Base-by-base conservation (phyloP, 2,329 filamentous ascomycete species). In the Sarocladiaceae sp. region DNA sequence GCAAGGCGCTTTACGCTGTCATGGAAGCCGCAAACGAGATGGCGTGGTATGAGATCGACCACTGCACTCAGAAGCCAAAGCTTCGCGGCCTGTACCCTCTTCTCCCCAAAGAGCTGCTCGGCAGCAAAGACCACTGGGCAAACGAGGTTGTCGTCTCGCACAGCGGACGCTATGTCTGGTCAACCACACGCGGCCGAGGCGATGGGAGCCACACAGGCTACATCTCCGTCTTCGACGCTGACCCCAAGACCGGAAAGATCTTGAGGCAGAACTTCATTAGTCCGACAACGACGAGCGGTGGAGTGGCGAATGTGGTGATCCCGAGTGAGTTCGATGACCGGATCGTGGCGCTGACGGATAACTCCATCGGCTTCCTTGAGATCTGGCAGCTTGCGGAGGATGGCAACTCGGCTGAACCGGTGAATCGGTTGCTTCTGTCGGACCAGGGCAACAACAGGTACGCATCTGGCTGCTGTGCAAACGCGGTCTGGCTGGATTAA, bases 211-310 rank as follows among this genome's bases (percentile, higher is more conserved):
- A 29, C 13, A 29, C 26, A 9, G 26, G 26, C 26, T 29, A 9
- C 26, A 29, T 29, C 26, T 29, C 26, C 13, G 26, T 29, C 9
- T 29, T 29, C 13, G 26, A 29, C 26, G 26, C 26, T 13, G 26
- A 29, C 26, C 26, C 26, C 7, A 29, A 29, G 26, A 29, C 26
- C 9, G 26, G 26, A 9, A 13, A 7, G 9, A 29, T 29, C 26
- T 29, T 29, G 26, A 29, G 26, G 26, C 26, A 29, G 26, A 29
- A 29, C 13, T 29, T 29, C 26, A 50, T 39, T 13, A 45, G 47
- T 6, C 48, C 48, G 11, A 33, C 45, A 23, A 45, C 18, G 6
- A 20, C 12, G 6, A 35, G 33, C 21, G 33, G 33, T 6, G 33
- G 33, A 19, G 12, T 35, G 5, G 33, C 33, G 15, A 29, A 29